Base-by-base conservation (phyloP, 2,329 filamentous ascomycete genomes). In the Venturia carpophila region DNA sequence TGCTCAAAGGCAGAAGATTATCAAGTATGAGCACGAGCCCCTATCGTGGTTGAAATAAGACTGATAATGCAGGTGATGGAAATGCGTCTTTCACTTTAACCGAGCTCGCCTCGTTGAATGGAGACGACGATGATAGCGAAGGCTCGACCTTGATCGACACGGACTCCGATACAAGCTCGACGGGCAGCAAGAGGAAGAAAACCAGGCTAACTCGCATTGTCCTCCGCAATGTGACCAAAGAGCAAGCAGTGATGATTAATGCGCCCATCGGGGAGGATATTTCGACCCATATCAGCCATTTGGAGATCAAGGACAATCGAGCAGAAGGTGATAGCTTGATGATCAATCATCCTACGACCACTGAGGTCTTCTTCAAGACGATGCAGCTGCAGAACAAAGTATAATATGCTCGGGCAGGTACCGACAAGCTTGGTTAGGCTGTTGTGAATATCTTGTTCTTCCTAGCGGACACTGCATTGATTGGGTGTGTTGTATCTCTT, bases 201-300 rank as follows among this genome's bases (percentile, higher is more conserved):
- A 6, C n/a, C 11, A 66, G 67, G 42, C 65, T 62, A n/a, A 67
- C 66, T 55, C 69, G 66, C 37, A 66, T 68, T 60, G 66, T 70
- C 47, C 41, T 64, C 27, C 62, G 67, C 30, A 70, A 70, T 42
- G 58, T 41, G 43, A 61, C 67, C 30, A 65, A 60, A 34, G 56
- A 68, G 21, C 64, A 70, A 30, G 63, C 69, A 27, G 24, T 66
- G 17, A 69, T 70, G 65, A 66, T 70, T 55, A 70, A 69, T 37
- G 66, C 63, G 30, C 60, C 69, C 3, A 24, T 70, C 19, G 67
- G 64, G 19, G 42, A 68, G 49, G 69, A 69, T 65, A 27, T 68
- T 11, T 70, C 65, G 64, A 68, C 67, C 37, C 58, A 67, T 49
- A 21, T 70, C 21, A 34, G 27, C 34, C 66, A 67, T 34, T 55